phyloP scores from a whole-genome alignment of 345 rosid genomes.

The Arabidopsis suecica region DNA sequence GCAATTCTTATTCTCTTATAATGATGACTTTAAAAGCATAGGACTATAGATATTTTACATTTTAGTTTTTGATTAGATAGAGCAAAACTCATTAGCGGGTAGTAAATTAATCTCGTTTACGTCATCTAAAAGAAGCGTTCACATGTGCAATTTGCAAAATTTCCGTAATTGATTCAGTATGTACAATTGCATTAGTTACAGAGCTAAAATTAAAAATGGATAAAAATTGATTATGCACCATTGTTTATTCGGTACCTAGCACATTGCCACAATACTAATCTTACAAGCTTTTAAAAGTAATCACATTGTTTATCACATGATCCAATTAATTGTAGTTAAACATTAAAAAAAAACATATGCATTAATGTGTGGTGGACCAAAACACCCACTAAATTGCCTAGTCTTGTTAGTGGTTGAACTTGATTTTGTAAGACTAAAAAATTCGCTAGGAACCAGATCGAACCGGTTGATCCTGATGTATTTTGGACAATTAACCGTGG shows the following conservation, averaged over 20 bases:
- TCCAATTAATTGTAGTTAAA: not conserved
- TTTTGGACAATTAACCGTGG: not conserved
- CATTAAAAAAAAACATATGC: not conserved
- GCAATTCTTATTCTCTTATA: not conserved
- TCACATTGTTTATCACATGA: slow-evolving; percentile 6
- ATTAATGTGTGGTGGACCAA: slow-evolving; percentile 25
- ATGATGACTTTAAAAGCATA: not conserved
- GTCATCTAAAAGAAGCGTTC: not conserved
- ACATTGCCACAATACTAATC: slow-evolving; percentile 20
- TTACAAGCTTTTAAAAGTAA: not conserved
- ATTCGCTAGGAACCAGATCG: not conserved
- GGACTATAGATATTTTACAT: not conserved
- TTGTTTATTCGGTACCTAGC: slow-evolving; percentile 17
- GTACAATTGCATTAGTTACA: not conserved
- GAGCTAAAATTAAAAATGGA: not conserved
- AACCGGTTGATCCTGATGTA: not conserved
- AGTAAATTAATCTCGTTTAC: not conserved
- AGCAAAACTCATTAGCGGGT: not conserved
- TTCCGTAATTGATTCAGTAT: too few relatives aligned
- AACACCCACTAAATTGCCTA: not conserved
- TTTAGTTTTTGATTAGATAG: not conserved
- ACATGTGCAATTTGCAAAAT: too few relatives aligned
- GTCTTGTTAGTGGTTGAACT: slow-evolving; percentile 10
- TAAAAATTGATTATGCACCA: slow-evolving; percentile 5
- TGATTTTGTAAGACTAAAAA: not conserved